Evolutionary conservation across 495 filamentous ascomycete genomes (phyloP), one percentile per base, ranked within the genome.

Genomic region (Parachaetomium inaequale): DNA sequence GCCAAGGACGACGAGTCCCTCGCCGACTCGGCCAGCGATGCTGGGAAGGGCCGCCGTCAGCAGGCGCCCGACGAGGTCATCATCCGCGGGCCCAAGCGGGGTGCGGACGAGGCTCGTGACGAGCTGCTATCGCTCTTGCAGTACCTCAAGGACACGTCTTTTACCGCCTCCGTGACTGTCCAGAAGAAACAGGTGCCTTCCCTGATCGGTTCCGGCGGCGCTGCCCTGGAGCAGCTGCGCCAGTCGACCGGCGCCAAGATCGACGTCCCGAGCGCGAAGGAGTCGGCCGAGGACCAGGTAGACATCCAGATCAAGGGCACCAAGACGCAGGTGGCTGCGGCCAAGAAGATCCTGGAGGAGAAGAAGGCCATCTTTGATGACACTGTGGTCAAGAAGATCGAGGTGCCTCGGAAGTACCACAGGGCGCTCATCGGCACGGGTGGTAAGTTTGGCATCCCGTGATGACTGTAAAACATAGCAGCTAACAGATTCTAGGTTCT

Each of bases 291-390:
- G 62, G 75, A 82, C 21, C 79, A 85, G 34, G 88, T 93, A 19
- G 86, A 96, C 66, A 94, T 99, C 71, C 87, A 85, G 64, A 82
- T 98, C 65, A 92, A 90, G 79, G 94, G 94, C 50, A 93, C 89
- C 21, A 93, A 96, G 78, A 79, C 88, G 63, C 88, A 93, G 63
- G 95, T 98, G 58, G 86, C 89, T 26, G 87, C 90, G 32, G 93
- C 94, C 5, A 93, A 95, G 85, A 90, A 89, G 78, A 75, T 93
- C 28, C 77, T 98, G 53, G 85, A 92, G 70, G 87, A 93, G 75
- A 92, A 92, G 70, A 87, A 85, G 55, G 87, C 84, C 47, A 81
- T 89, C 46, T 96, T 96, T 65, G 93, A 98, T 69, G 84, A 93
- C 59, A 96, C 85, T 15, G 82, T 96, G 56, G 85, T 87, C 17